These are phyloP conservation scores for Cladosporium sp. DNA, from an alignment of 2,329 filamentous ascomycete species.

Conservation along the genomic window DNA sequence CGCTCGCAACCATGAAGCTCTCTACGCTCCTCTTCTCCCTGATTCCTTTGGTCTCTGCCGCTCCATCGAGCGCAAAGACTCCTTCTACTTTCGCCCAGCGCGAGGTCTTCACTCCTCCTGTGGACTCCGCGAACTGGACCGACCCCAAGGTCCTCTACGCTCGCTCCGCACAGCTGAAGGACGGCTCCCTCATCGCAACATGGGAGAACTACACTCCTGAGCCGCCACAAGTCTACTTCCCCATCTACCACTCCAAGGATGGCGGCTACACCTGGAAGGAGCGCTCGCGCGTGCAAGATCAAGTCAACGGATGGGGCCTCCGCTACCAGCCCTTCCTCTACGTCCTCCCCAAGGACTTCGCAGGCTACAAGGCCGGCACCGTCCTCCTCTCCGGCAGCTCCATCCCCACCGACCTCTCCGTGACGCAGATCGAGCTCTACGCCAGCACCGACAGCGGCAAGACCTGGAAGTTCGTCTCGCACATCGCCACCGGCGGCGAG, in stretches of 20 bases:
- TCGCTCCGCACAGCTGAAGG: conserved; percentile 49
- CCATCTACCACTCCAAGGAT: conserved; percentile 85
- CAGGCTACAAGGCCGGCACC: conserved; percentile 60
- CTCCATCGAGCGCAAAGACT: background rate
- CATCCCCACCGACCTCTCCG: conserved; percentile 58
- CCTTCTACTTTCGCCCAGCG: conserved; percentile 10
- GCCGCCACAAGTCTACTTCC: conserved; percentile 43
- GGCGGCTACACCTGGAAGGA: conserved; percentile 83
- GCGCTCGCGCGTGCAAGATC: conserved; percentile 63
- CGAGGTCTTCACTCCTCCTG: conserved; percentile 17
- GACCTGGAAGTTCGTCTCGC: conserved; percentile 67
- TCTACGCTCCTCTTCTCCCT: conserved; percentile 6
- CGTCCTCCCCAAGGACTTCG: conserved; percentile 59
- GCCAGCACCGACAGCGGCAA: conserved; percentile 57
- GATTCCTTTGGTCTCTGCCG: conserved; percentile 12
- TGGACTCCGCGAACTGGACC: conserved; percentile 9
- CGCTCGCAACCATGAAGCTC: conserved; percentile 12
- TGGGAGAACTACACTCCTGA: conserved; percentile 57
- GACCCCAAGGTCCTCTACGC: conserved; percentile 44
- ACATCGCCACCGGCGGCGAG: conserved; percentile 65
- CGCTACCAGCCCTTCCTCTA: conserved; percentile 70
- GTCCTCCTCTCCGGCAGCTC: conserved; percentile 62
- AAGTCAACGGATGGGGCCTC: conserved; percentile 62
- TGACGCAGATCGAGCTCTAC: conserved; percentile 68
- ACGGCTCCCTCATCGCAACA: conserved; percentile 48